Conservation (phyloP, 192 early-diverging fungal species). For the Rhizophagus sp. region DNA sequence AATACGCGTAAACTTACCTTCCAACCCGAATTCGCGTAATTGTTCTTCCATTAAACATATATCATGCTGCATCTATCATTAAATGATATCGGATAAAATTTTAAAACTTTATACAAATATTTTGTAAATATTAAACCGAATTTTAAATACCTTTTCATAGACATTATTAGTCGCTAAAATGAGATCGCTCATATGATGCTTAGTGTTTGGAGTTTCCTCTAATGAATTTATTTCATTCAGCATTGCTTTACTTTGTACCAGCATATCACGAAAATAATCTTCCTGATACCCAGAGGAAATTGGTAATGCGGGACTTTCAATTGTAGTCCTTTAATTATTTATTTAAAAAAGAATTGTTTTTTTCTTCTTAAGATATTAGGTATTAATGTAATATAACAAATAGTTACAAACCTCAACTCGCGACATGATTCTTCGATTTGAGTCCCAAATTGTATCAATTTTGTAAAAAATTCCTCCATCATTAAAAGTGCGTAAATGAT, state of each 20-base stretch:
- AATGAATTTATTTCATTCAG: background rate
- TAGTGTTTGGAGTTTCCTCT: background rate
- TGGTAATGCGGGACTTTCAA: slow-evolving; percentile 1
- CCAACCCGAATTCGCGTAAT: background rate
- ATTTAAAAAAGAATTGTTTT: background rate
- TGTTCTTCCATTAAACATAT: background rate
- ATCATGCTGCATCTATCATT: background rate
- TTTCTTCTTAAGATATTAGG: background rate
- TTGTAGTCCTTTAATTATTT: background rate
- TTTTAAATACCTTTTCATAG: background rate
- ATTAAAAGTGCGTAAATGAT: too few species aligned
- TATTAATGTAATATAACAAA: background rate
- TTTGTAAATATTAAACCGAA: background rate
- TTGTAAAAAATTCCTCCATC: background rate
- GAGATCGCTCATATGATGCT: background rate
- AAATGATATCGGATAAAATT: background rate
- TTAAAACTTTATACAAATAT: background rate
- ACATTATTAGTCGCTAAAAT: background rate
- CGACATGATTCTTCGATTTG: slow-evolving; percentile 2
- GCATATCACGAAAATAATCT: background rate
- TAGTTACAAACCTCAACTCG: background rate
- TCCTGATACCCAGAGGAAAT: background rate
- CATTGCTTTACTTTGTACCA: background rate
- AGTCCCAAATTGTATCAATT: background rate
- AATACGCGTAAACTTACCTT: background rate